These are phyloP conservation scores for Diplotaxis tenuifolia DNA, from an alignment of 345 rosid species.

Conservation along the genomic window DNA sequence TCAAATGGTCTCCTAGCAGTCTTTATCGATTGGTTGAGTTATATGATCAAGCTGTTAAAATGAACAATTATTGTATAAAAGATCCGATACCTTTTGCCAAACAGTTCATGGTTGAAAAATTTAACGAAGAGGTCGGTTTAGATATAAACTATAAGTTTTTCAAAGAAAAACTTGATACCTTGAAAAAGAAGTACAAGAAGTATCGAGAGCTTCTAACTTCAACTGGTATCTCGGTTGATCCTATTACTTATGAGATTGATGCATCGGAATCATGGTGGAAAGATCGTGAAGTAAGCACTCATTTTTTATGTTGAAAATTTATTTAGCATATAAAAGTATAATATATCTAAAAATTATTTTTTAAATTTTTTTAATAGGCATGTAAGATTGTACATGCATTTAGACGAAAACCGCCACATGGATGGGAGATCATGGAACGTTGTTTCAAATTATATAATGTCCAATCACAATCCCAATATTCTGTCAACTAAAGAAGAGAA, in stretches of 20 bases:
- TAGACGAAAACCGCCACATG: no score
- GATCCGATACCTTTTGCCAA: neutral
- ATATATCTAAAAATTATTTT: neutral
- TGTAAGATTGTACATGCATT: neutral
- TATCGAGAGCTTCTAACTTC: neutral
- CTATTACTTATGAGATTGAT: neutral
- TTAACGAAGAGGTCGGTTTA: no score
- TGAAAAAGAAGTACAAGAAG: neutral
- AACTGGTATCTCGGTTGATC: neutral
- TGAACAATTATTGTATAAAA: neutral
- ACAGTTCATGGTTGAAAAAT: no score
- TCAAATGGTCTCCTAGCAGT: neutral
- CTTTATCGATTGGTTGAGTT: no score
- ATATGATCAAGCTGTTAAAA: neutral
- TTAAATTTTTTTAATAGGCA: no score
- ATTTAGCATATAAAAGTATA: neutral
- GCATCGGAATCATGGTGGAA: neutral
- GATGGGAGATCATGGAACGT: no score
- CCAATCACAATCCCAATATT: no score
- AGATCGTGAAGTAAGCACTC: neutral
- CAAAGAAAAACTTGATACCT: no score
- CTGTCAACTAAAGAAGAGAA: no score
- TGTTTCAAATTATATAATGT: no score
- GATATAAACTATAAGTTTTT: no score
- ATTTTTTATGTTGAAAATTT: neutral